Base-by-base conservation (phyloP, 2,329 filamentous ascomycete species). In the Diaporthe vexans region DNA sequence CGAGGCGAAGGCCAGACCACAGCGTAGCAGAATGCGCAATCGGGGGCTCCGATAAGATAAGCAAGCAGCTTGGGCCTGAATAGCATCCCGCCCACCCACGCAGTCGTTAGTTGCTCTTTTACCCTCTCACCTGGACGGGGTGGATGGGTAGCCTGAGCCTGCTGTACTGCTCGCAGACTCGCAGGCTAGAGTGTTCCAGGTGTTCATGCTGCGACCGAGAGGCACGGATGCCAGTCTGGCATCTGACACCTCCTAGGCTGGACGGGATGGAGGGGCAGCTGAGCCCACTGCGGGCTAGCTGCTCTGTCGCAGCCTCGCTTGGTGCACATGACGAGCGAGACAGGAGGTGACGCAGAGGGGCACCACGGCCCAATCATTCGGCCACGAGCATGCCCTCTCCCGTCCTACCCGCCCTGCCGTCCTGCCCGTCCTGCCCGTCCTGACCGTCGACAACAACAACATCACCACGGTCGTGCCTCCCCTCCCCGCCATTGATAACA, bases 1-100 rank as follows among this genome's bases (percentile, higher is more conserved):
- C 43, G 61, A 65, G 61, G 43, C 61, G 46, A 51, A 65, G 61
- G 63, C 46, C 63, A 68, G 63, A 68, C 33, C 63, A 29, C 63
- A 68, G 63, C 63, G 63, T 68, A 68, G 63, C 63, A 67, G 63
- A 68, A 68, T 68, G 63, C 63, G 63, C 46, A 68, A 54, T 54
- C 63, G 33, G 63, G 63, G 33, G 8, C 13, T 17, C 63, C 63
- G 63, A 68, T 68, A 68, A 68, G 63, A 68, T 52, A 68, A 43
- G 40, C 13, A 17, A 54, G 63, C 61, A 65, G 61, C 63, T 40
- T 54, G 63, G 63, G 29, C 63, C 63, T 40, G 63, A 67, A 67
- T 67, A 67, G 63, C 63, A 67, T 52, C 63, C 48, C 48, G 63
- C n/a, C 61, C 24, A 33, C 11, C 37, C 40, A 63, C 59, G 59